A percentile compares a stretch with the other conserved stretches of the same genome.
Conservation (phyloP, 768 basidiomycete species). For the Mycena amicta region DNA sequence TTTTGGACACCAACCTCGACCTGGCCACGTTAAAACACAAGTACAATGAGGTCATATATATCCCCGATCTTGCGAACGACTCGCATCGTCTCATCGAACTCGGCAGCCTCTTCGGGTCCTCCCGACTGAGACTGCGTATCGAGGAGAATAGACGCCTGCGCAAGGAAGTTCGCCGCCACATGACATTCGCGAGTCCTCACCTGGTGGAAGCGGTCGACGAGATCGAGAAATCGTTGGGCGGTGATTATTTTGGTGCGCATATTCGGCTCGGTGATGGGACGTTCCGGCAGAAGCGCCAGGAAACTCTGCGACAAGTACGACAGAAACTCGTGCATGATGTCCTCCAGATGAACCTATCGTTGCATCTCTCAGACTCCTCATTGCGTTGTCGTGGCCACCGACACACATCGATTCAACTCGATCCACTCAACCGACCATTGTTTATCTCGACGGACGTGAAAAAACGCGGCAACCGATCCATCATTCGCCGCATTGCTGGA, state of each 20-base stretch:
- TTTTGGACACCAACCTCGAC: conserved; percentile 47
- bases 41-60: conserved; percentile 46
- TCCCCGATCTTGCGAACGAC: conserved; percentile 42
- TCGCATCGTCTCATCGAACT: conserved; percentile 61
- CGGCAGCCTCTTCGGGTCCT: conserved; percentile 78
- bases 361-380: conserved; percentile 15
- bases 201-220: conserved; percentile 45
- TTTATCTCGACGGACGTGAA: conserved; percentile 68
- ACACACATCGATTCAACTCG: conserved; percentile 34
- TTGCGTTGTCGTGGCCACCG: conserved; percentile 42
- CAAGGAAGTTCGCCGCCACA: conserved; percentile 49
- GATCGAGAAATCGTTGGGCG: conserved; percentile 48
- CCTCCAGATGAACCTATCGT: conserved; percentile 40
- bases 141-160: conserved; percentile 45
- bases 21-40: conserved; percentile 33
- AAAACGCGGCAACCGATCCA: conserved; percentile 41
- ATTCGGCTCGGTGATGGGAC: conserved; percentile 69
- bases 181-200: conserved; percentile 57
- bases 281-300: conserved; percentile 47
- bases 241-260: conserved; percentile 62
- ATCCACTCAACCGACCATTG: conserved; percentile 55
- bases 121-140: conserved; percentile 57
- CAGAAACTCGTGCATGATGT: conserved; percentile 54
- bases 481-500: conserved; percentile 46
- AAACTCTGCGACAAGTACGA: conserved; percentile 55